Evolutionary conservation across 257 asterid species (phyloP).

Genomic region (Solanum stenotomum): DNA sequence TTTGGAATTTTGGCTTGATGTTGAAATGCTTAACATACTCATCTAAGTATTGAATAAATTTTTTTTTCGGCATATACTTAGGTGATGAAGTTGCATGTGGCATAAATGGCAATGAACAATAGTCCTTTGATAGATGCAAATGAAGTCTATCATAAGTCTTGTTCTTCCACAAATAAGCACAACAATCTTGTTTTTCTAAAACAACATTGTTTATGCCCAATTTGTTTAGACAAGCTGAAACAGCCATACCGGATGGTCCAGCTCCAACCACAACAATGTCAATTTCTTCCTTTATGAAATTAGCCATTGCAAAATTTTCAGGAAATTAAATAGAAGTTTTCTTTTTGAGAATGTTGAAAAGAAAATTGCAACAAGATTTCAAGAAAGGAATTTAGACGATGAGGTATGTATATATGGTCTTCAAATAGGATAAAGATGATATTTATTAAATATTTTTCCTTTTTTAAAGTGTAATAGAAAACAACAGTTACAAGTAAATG

Average conservation of each 20-base stretch:
- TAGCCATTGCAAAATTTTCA: not conserved
- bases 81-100: slow-evolving; percentile 29
- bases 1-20: slow-evolving; percentile 8
- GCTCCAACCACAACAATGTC: slow-evolving; percentile 35
- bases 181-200: slow-evolving; percentile 45
- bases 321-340: not conserved
- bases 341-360: not conserved
- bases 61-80: slow-evolving; percentile 23
- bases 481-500: not conserved
- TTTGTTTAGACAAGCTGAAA: slow-evolving; percentile 37
- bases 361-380: not conserved
- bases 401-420: not conserved
- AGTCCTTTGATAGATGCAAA: slow-evolving; percentile 47
- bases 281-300: slow-evolving; percentile 1
- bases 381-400: not conserved
- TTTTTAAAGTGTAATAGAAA: not conserved
- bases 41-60: slow-evolving; percentile 34
- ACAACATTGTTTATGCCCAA: slow-evolving; percentile 28
- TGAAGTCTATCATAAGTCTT: slow-evolving; percentile 39
- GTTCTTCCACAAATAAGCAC: slow-evolving; percentile 44
- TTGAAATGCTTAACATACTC: slow-evolving; percentile 13
- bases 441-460: no score
- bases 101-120: slow-evolving; percentile 38
- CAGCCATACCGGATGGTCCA: slow-evolving; percentile 54
- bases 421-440: not conserved